Evolutionary conservation across 2,329 filamentous ascomycete genomes (phyloP).

Genomic region (Cytospora piceae): DNA sequence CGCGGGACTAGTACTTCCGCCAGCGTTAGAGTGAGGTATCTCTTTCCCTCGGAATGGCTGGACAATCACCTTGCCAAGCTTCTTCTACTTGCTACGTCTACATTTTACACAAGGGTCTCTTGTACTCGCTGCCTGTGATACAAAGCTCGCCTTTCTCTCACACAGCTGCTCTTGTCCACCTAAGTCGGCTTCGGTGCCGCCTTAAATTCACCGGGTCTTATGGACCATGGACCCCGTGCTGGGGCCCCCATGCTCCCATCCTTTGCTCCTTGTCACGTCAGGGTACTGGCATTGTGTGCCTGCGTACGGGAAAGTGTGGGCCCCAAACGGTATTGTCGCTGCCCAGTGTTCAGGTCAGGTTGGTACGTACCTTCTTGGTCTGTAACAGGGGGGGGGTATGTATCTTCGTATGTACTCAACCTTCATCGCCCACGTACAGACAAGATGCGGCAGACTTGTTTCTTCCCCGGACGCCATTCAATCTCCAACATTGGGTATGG

Average conservation of each 20-base stretch:
- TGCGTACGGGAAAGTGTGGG: slow-evolving; percentile 3
- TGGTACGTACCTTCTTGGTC: slow-evolving; percentile 11
- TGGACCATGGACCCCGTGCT: slow-evolving; percentile 13
- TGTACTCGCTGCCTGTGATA: slow-evolving; percentile 15
- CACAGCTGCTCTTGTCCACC: not conserved
- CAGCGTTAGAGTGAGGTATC: slow-evolving; percentile 3
- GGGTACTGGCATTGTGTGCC: slow-evolving; percentile 6
- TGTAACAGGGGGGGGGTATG: not conserved
- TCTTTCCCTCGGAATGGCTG: slow-evolving; percentile 4
- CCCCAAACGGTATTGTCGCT: slow-evolving; percentile 14
- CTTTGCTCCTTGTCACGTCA: slow-evolving; percentile 4
- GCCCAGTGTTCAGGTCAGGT: not conserved
- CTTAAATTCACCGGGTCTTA: not conserved
- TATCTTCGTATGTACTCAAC: not conserved
- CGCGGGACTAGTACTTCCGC: not conserved
- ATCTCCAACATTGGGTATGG: not conserved
- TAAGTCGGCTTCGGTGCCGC: slow-evolving; percentile 6
- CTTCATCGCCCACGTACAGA: not conserved
- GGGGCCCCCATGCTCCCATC: slow-evolving; percentile 5
- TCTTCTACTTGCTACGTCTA: not conserved
- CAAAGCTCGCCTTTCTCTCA: slow-evolving; percentile 11
- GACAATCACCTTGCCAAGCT: slow-evolving; percentile 18
- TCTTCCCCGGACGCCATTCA: slow-evolving; percentile 4
- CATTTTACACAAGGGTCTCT: slow-evolving; percentile 9
- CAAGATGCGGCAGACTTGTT: not conserved